phyloP scores from a whole-genome alignment of 768 basidiomycete species.

The Lactarius indigo region DNA sequence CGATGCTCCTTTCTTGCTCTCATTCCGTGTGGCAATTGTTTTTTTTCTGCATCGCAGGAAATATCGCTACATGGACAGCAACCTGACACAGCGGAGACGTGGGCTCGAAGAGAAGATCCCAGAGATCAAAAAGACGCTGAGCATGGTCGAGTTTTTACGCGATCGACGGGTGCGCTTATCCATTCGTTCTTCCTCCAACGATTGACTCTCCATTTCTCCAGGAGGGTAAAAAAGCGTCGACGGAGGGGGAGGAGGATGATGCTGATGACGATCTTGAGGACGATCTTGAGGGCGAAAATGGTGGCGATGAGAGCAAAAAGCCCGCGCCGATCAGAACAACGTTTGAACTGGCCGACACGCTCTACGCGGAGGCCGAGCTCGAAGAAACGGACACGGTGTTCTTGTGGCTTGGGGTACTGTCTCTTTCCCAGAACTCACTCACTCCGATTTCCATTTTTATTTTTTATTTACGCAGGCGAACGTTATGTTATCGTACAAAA shows the following conservation, averaged over 20 bases:
- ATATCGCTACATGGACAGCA: constrained; percentile 97
- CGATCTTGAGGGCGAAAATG: constrained; percentile 52
- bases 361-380: constrained; percentile 88
- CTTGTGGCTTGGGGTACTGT: constrained; percentile 90
- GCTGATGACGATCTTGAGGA: constrained; percentile 37
- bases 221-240: constrained; percentile 56
- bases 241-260: constrained; percentile 27
- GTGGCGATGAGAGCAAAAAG: constrained; percentile 44
- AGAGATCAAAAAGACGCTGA: constrained; percentile 88
- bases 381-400: constrained; percentile 86
- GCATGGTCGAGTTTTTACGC: constrained; percentile 81
- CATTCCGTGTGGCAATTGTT: not conserved
- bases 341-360: constrained; percentile 94
- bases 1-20: not conserved
- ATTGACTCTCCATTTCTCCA: constrained; percentile 30
- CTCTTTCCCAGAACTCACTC: not conserved
- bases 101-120: constrained; percentile 93
- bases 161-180: constrained; percentile 56
- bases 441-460: not conserved
- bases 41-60: constrained; percentile 58
- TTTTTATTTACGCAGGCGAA: constrained; percentile 63
- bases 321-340: constrained; percentile 69
- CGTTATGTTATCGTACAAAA: constrained; percentile 93
- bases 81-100: constrained; percentile 69
- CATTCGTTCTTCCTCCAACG: not conserved